A percentile compares a stretch with the other conserved stretches of the same genome.
Conservation (phyloP, 345 rosid genomes). For the Passiflora organensis region DNA sequence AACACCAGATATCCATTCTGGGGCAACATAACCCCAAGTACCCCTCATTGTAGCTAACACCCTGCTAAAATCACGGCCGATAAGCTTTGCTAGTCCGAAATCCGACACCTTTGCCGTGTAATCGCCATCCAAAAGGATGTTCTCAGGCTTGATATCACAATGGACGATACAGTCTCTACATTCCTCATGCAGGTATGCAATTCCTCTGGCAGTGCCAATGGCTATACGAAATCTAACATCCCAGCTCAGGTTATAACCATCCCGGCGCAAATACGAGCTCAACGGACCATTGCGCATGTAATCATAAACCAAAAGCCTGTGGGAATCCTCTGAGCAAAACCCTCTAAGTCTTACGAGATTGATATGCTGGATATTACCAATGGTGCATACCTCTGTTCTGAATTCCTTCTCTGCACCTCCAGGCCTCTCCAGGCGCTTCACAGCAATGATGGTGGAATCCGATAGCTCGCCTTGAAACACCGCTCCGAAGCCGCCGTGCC, state of each 20-base stretch:
- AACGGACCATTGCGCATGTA: conserved; percentile 29
- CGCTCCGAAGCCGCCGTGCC: conserved; percentile 31
- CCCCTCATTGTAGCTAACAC: conserved; percentile 27
- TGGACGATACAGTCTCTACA: conserved; percentile 30
- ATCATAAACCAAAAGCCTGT: conserved; percentile 28
- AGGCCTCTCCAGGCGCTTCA: conserved; percentile 29
- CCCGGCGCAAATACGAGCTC: conserved; percentile 14
- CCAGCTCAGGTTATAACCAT: conserved; percentile 25
- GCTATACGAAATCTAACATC: conserved; percentile 22
- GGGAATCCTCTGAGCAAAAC: conserved; percentile 22
- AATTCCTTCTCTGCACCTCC: conserved; percentile 26
- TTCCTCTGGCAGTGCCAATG: conserved; percentile 24
- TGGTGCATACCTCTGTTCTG: conserved; percentile 28
- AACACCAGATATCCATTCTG: conserved; percentile 32
- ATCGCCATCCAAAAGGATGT: conserved; percentile 25
- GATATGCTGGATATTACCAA: conserved; percentile 28
- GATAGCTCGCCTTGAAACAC: conserved; percentile 20
- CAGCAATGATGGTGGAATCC: conserved; percentile 22
- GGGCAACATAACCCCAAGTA: conserved; percentile 30
- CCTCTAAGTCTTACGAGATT: conserved; percentile 30
- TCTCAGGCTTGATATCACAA: conserved; percentile 32
- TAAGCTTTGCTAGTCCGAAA: conserved; percentile 25
- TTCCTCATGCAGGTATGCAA: conserved; percentile 27
- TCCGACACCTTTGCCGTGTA: conserved; percentile 23
- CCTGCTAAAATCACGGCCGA: conserved; percentile 25